Percentiles rank a stretch among this genome's conserved stretches.
These are phyloP conservation scores for Capronia epimyces DNA, from an alignment of 2,329 filamentous ascomycete species.

Conservation along the genomic window DNA sequence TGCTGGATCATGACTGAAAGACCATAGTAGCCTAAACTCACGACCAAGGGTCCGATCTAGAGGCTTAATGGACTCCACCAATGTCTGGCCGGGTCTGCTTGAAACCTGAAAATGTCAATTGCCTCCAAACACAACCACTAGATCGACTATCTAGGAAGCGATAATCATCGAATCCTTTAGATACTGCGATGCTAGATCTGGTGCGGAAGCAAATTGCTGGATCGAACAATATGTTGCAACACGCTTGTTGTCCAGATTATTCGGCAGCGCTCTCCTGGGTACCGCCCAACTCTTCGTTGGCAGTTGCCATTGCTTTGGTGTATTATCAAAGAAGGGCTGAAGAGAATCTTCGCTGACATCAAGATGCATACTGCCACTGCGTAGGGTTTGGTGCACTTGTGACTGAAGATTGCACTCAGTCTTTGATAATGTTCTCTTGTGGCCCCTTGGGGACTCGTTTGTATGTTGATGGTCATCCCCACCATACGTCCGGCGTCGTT, in stretches of 20 bases:
- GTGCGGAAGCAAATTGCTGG: conserved; percentile 20
- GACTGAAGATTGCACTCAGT: conserved; percentile 13
- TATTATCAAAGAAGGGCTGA: conserved; percentile 6
- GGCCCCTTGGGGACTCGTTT: conserved; percentile 10
- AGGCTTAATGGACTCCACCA: too few species aligned
- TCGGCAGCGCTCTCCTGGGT: conserved; percentile 14
- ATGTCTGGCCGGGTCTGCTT: too few species aligned
- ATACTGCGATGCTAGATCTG: conserved; percentile 13
- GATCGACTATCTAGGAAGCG: conserved; percentile 3
- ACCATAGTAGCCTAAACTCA: too few species aligned
- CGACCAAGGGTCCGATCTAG: too few species aligned
- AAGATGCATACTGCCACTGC: not conserved
- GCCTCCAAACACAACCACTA: too few species aligned
- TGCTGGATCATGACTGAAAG: too few species aligned
- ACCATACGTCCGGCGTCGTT: conserved; percentile 5
- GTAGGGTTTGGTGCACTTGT: conserved; percentile 11
- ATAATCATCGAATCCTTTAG: conserved; percentile 7
- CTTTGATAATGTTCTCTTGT: conserved; percentile 24
- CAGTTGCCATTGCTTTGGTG: conserved; percentile 15
- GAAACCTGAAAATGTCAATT: too few species aligned
- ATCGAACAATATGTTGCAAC: conserved; percentile 19
- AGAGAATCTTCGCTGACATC: conserved; percentile 16
- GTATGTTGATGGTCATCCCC: not conserved
- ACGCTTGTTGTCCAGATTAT: conserved; percentile 17
- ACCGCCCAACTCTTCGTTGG: conserved; percentile 12